Evolutionary conservation across 345 rosid genomes (phyloP), one percentile per base, ranked within the genome.

Genomic region (Iberis pinnata): DNA sequence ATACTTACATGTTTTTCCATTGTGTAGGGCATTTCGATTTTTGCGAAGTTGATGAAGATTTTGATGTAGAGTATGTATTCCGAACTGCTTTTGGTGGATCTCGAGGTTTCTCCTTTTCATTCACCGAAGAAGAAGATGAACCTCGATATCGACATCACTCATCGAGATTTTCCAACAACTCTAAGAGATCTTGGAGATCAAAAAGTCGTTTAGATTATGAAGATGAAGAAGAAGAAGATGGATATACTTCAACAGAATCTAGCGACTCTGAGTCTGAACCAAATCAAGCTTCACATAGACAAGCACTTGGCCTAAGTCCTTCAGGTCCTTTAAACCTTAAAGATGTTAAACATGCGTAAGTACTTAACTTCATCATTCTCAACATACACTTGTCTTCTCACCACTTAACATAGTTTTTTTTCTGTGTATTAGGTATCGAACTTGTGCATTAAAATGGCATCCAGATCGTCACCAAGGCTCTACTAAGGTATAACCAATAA

Each of bases 391-490:
- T 49, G 40, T 53, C 35, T 40, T 46, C 18, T 46, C 33, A 38
- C 49, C 8, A 31, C 43, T 20, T 43, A 1, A 52, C 52, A 53
- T 26, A 43, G 41, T 2, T 42, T 6, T 24, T n/a, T 2, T 16
- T n/a, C 11, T 13, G 40, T 48, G 10, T 64, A 49, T 55, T 55
- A 90, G 96, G 40, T 90, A 87, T 55, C 81, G 96, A 55, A 57
- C 73, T 52, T 82, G 95, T 53, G 98, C 98, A 6, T 62, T 90
- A 49, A 84, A 84, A 64, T 90, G 98, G 96, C 96, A 90, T 67
- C 98, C 98, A 6, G 98, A 90, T 82, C 98, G 95, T 54, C 98
- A 84, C 71, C 84, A 79, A 43, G 96, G 96, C 51, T 66, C 86
- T 16, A 78, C 86, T 50, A 90, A 90, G 98, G 98, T 87, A 72